A percentile compares a stretch with the other conserved stretches of the same genome.
These are phyloP conservation scores for Orbilia brochopaga DNA, from an alignment of 2,329 filamentous ascomycete species.

Conservation along the genomic window DNA sequence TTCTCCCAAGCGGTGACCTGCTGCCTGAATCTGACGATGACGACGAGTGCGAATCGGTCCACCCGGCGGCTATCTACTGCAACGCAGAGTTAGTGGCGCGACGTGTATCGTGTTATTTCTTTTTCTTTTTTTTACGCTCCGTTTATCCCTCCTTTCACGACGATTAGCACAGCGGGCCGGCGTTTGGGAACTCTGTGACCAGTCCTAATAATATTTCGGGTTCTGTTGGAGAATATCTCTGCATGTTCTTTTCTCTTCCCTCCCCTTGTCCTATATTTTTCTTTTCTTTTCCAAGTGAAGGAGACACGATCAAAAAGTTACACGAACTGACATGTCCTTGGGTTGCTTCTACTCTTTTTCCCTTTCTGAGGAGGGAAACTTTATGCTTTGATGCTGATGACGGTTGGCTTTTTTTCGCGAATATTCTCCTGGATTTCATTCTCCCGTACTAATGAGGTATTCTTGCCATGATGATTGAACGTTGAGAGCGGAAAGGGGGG, in stretches of 20 bases:
- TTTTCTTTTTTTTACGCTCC: conserved; percentile 12
- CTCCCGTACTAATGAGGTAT: conserved; percentile 1
- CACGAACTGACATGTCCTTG: neutral
- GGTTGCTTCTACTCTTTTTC: conserved; percentile 2
- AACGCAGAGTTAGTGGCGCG: neutral
- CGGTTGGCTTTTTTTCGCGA: conserved; percentile 1
- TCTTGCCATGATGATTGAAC: too few species aligned
- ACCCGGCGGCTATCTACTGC: neutral
- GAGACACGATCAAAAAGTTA: conserved; percentile 1
- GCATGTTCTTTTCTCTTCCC: conserved; percentile 12
- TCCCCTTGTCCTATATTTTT: neutral
- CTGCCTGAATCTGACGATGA: neutral
- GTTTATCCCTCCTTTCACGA: conserved; percentile 30
- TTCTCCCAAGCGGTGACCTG: conserved; percentile 36
- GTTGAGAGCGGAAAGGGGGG: too few species aligned
- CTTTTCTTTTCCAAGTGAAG: neutral
- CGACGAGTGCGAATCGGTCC: neutral
- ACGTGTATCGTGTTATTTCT: conserved; percentile 1
- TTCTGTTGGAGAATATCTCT: conserved; percentile 5
- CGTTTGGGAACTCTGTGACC: conserved; percentile 28
- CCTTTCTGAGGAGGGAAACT: conserved; percentile 1
- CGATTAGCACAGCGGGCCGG: conserved; percentile 32
- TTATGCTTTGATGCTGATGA: conserved; percentile 5
- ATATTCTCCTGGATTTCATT: conserved; percentile 15
- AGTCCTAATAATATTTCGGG: conserved; percentile 24